Evolutionary conservation across 208 protist species (phyloP), one percentile per base, ranked within the genome.

Genomic region (Strigomonas culicis): DNA sequence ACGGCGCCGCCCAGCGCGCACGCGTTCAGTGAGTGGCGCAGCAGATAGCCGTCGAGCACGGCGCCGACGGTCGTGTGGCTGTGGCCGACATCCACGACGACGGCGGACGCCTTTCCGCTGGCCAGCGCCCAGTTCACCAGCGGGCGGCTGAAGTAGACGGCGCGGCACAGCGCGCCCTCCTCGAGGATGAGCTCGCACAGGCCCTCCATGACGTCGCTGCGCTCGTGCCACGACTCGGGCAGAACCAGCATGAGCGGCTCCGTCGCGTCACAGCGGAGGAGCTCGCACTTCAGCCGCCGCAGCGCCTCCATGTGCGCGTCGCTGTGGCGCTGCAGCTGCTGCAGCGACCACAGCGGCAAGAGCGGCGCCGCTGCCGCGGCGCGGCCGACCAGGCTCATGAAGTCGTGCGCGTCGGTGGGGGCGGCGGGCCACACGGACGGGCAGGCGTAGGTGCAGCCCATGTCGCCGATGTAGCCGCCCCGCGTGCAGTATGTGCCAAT

Each of bases 31-130:
- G 82, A 78, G 49, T 79, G 78, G 13, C 86, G 82, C 64, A 93
- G 64, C 24, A 79, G 73, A 59, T 92, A 93, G 36, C 90, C 90
- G 61, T 95, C 90, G 31, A 93, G 51, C 15, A 95, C 90, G 1
- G 82, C 90, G 7, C 86, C 60, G n/a, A 80, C 68, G 0, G 86
- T 93, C 8, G 75, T 67, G 63, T 90, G 86, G 59, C 66, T 79
- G 69, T 93, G 84, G 0, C 90, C 90, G 21, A 89, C 77, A 56
- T 95, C 90, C 7, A 90, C 43, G 19, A 95, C 86, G 19, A 95
- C 70, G 22, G 80, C 85, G 11, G 86, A 90, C 21, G 79, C 68
- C 24, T 67, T 66, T 8, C 84, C 90, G 34, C 69, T 72, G n/a
- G 82, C 58, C 0, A 95, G 75, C 4, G 90, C 71, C 80, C 81